Base-by-base conservation (phyloP, 352 stramenopile genomes). In the Plasmopara viticola region DNA sequence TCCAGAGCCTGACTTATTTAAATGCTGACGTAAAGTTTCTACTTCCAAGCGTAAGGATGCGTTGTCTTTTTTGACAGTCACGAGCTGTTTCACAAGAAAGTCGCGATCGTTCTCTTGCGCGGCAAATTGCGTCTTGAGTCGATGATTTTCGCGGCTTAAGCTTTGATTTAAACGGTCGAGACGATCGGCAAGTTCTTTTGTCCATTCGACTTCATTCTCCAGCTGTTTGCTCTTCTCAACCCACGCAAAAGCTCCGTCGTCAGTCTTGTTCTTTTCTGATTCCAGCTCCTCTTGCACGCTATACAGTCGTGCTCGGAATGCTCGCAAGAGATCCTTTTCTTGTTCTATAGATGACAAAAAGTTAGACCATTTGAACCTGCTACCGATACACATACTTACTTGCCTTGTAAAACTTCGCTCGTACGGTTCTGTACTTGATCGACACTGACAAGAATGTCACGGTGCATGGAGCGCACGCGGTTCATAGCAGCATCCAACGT, bases 101-200 rank as follows among this genome's bases (percentile, higher is more conserved):
- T 97, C 86, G n/a, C 90, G 74, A 68, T 97, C 90, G 53, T 97
- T 91, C 52, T 97, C 87, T 64, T 97, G 86, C 9, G 76, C 94
- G 46, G 90, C 88, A 50, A 95, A 97, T 53, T 97, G 84, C 0
- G 78, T 89, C 60, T 95, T 95, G 1, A 97, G 70, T 0, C 78
- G 67, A 34, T 85, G 75, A 59, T 97, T 97, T 52, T 97, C 90
- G 10, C 78, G 64, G 9, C 70, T 85, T 48, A 97, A 72, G 37
- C 72, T 90, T 56, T 96, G 87, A 57, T 97, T 97, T 13, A 95
- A 66, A 4, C 85, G 70, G 30, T 97, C 90, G 4, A 97, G 72
- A 1, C 83, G 77, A 49, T 96, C 86, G 1, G 85, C 86, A 34
- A 95, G 80, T 53, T 97, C 87, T 54, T 94, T 95, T 2, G 82